A percentile compares a stretch with the other conserved stretches of the same genome.
These are phyloP conservation scores for Amorphotheca resinae DNA, from an alignment of 495 filamentous ascomycete species.

Conservation along the genomic window DNA sequence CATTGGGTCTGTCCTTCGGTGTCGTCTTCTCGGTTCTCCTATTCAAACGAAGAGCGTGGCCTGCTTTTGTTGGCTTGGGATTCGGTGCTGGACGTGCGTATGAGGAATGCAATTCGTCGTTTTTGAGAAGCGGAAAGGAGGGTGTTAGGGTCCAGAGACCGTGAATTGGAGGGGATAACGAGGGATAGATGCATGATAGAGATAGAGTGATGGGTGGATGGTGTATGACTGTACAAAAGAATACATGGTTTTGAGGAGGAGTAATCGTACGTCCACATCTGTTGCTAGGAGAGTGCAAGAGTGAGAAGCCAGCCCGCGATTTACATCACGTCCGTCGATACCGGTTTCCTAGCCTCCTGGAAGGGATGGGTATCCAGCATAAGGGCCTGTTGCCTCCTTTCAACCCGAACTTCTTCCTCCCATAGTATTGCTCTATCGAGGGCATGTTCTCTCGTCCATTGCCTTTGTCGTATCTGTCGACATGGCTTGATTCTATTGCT, in stretches of 20 bases:
- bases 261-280: no score
- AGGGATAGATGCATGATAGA: neutral
- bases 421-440: no score
- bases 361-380: no score
- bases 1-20: constrained; percentile 87
- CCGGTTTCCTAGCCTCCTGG: no score
- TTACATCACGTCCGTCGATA: no score
- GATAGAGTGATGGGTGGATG: neutral
- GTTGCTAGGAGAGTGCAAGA: no score
- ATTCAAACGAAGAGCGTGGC: constrained; percentile 96
- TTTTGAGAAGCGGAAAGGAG: constrained; percentile 27
- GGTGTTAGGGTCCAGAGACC: constrained; percentile 17
- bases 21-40: constrained; percentile 96
- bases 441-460: no score
- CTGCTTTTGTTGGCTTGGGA: constrained; percentile 79
- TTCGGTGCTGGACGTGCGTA: constrained; percentile 94
- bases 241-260: constrained; percentile 6
- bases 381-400: no score
- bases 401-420: no score
- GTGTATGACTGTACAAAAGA: constrained; percentile 21
- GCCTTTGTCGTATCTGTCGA: no score
- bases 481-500: no score
- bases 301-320: no score
- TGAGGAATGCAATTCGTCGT: constrained; percentile 72
- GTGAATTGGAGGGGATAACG: neutral